Evolutionary conservation across 2,329 filamentous ascomycete genomes (phyloP).

Genomic region (Hypoxylon rubiginosum): DNA sequence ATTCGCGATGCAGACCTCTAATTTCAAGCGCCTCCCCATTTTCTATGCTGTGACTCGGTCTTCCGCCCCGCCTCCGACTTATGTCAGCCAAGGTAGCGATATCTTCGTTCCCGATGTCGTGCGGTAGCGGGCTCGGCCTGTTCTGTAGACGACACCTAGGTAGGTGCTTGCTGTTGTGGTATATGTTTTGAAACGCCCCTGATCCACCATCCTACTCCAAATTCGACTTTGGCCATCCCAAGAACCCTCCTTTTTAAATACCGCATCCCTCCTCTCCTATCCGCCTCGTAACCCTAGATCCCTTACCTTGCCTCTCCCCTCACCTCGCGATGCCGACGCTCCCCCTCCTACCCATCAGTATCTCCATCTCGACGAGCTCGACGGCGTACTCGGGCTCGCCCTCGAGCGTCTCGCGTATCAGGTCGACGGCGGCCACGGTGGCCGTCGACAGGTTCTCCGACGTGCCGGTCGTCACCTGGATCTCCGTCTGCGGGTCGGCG

Average conservation of each 20-base stretch:
- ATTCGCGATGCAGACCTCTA: not conserved
- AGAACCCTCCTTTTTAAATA: not conserved
- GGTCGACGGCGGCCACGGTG: constrained; percentile 47
- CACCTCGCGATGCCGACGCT: constrained; percentile 48
- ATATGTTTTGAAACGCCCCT: not conserved
- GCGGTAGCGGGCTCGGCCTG: not conserved
- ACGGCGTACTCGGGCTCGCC: constrained; percentile 53
- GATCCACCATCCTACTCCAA: not conserved
- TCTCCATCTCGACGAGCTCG: constrained; percentile 50
- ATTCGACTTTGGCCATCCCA: not conserved
- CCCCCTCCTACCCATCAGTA: constrained; percentile 47
- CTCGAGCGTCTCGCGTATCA: constrained; percentile 51
- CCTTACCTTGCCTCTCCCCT: constrained; percentile 11
- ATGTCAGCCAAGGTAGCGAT: not conserved
- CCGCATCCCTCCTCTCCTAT: not conserved
- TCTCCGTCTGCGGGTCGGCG: constrained; percentile 48
- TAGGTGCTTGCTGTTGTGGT: not conserved
- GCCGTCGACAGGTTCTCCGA: constrained; percentile 46
- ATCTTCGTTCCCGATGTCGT: not conserved
- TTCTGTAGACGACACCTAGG: not conserved
- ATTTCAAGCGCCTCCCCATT: not conserved
- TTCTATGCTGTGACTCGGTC: not conserved
- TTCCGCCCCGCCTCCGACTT: not conserved
- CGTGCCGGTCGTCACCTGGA: constrained; percentile 45
- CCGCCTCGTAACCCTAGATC: not conserved